A percentile compares a stretch with the other conserved stretches of the same genome.
Evolutionary conservation across 2,329 filamentous ascomycete species (phyloP).

Genomic region (Aspergillus ustus): DNA sequence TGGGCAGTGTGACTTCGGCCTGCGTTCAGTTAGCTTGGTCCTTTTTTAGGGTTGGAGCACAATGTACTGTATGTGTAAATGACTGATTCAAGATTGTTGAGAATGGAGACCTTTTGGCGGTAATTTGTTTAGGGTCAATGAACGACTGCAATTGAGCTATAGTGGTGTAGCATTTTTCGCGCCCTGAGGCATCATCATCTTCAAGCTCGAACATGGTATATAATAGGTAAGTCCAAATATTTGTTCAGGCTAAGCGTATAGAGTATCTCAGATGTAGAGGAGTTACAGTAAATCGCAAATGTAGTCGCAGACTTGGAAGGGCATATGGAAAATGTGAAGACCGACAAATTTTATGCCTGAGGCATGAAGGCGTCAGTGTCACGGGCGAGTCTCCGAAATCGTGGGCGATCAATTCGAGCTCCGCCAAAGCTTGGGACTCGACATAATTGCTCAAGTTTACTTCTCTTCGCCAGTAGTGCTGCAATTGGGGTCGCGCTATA

Average conservation of each 20-base stretch:
- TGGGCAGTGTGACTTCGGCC: constrained; percentile 72
- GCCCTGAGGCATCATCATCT: constrained; percentile 41
- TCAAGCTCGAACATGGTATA: constrained; percentile 50
- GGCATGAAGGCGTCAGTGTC: constrained; percentile 18
- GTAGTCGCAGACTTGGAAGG: neutral
- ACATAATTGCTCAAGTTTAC: neutral
- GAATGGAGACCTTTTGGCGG: constrained; percentile 78
- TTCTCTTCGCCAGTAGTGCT: neutral
- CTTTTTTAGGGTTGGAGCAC: neutral
- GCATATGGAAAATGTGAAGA: neutral
- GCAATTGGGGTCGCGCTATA: neutral
- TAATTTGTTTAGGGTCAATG: constrained; percentile 71
- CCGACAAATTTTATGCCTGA: constrained; percentile 22
- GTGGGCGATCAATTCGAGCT: neutral
- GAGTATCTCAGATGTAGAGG: neutral
- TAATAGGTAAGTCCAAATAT: neutral
- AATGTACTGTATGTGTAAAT: constrained; percentile 69
- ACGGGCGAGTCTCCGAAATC: constrained; percentile 8
- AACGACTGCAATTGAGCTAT: constrained; percentile 69
- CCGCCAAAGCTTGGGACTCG: neutral
- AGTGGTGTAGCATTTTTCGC: constrained; percentile 73
- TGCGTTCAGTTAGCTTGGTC: constrained; percentile 21
- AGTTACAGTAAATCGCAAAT: neutral
- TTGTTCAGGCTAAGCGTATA: neutral
- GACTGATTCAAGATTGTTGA: constrained; percentile 66